Evolutionary conservation across 1,139 yeast genomes (phyloP).

Genomic region (Yamadazyma trypodendri): DNA sequence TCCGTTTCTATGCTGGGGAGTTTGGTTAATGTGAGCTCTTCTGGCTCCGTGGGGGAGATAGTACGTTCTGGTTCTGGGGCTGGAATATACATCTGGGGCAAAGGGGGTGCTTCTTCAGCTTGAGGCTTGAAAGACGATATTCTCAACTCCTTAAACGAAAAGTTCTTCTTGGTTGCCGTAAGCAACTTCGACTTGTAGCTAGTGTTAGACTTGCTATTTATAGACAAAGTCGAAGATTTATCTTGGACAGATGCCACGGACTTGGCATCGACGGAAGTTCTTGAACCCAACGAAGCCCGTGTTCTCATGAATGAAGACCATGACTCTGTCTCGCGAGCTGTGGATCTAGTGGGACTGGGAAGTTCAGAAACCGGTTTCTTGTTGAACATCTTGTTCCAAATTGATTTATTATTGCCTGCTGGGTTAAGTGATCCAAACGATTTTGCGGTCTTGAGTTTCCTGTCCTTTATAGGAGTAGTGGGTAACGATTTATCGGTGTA

Average conservation of each 20-base stretch:
- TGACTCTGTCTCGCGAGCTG: background rate
- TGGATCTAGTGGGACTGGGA: background rate
- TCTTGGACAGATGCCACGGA: background rate
- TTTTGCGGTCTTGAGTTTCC: constrained; percentile 7
- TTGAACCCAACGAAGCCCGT: background rate
- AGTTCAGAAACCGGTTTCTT: constrained; percentile 6
- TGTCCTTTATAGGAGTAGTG: constrained; percentile 10
- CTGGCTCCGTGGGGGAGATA: constrained; percentile 5
- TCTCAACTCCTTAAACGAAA: constrained; percentile 16
- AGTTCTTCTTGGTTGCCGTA: constrained; percentile 10
- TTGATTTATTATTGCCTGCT: constrained; percentile 2
- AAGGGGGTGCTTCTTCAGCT: constrained; percentile 12
- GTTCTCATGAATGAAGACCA: background rate
- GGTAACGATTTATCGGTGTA: constrained; percentile 13
- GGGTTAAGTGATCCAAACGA: constrained; percentile 6
- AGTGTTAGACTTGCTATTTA: background rate
- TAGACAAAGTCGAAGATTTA: background rate
- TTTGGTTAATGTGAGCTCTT: constrained; percentile 18
- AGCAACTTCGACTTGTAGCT: constrained; percentile 11
- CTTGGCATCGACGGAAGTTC: constrained; percentile 1
- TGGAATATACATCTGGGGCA: constrained; percentile 7
- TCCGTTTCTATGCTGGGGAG: constrained; percentile 37
- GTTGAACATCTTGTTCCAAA: constrained; percentile 16
- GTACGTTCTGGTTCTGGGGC: background rate
- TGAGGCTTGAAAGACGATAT: constrained; percentile 11